Evolutionary conservation across 345 rosid genomes (phyloP).

Genomic region (Cardamine occulta): DNA sequence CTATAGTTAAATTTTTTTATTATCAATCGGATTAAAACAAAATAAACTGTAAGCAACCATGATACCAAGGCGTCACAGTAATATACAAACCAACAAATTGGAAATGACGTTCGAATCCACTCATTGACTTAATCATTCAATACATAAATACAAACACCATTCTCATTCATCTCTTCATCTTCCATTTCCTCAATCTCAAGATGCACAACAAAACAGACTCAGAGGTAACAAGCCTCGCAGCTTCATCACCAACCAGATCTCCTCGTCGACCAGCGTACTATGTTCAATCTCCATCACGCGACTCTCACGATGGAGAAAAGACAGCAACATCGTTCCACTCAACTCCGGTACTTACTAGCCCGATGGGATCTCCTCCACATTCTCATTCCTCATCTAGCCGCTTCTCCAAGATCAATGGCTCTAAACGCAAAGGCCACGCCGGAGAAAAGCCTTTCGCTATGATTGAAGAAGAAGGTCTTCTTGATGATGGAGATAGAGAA

Average conservation of each 20-base stretch:
- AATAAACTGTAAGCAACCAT: background rate
- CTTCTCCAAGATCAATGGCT: constrained; percentile 76
- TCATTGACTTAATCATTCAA: constrained; percentile 8
- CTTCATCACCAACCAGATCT: constrained; percentile 89
- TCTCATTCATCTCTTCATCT: background rate
- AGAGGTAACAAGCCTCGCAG: constrained; percentile 84
- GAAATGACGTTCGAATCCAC: constrained; percentile 5
- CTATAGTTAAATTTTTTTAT: background rate
- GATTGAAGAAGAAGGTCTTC: constrained; percentile 94
- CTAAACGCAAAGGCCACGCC: constrained; percentile 47
- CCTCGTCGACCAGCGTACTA: constrained; percentile 90
- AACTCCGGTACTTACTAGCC: constrained; percentile 80
- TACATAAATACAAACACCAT: background rate
- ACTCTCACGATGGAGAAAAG: constrained; percentile 98
- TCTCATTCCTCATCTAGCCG: constrained; percentile 89
- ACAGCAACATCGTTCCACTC: constrained; percentile 89
- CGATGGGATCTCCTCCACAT: constrained; percentile 90
- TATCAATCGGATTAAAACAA: background rate
- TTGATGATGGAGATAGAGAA: constrained; percentile 68
- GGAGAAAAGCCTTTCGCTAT: constrained; percentile 61
- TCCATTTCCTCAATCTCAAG: constrained; percentile 23
- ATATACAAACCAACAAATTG: background rate
- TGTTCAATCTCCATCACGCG: constrained; percentile 93
- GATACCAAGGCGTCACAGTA: background rate
- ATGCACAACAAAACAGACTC: constrained; percentile 98